A percentile compares a stretch with the other conserved stretches of the same genome.
These are phyloP conservation scores for Eucalyptus tenuipes DNA, from an alignment of 345 rosid species.

Conservation along the genomic window DNA sequence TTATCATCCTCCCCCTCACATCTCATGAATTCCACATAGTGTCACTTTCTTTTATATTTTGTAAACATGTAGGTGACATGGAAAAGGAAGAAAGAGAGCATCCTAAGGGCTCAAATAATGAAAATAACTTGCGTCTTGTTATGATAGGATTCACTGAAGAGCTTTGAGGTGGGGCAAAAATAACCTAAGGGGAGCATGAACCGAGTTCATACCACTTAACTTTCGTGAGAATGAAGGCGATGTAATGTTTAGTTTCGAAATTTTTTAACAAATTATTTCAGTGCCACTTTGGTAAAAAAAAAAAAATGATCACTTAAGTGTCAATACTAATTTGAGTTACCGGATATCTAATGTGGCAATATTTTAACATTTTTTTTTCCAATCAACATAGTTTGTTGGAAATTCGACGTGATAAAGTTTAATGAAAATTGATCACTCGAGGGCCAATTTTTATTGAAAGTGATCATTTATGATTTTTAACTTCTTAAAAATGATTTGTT, in stretches of 20 bases:
- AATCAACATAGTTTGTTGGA: no score
- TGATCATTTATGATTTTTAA: not conserved
- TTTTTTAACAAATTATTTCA: no score
- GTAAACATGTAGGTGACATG: not conserved
- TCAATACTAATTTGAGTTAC: accelerated
- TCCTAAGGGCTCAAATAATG: not conserved
- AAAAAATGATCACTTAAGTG: no score
- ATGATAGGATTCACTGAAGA: not conserved
- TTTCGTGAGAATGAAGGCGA: not conserved
- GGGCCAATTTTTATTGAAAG: not conserved
- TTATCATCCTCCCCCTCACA: not conserved
- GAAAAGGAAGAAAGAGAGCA: not conserved
- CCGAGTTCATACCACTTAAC: not conserved
- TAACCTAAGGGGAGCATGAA: not conserved
- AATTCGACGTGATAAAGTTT: accelerated
- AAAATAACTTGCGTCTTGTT: not conserved
- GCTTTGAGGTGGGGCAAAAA: not conserved
- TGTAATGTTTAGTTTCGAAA: not conserved
- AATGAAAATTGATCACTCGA: no score
- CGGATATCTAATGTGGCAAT: accelerated
- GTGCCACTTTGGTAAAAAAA: not conserved
- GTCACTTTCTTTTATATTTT: not conserved
- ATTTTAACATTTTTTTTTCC: no score
- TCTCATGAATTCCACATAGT: not conserved
- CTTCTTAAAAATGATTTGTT: no score